Evolutionary conservation across 108 stramenopile genomes (phyloP), one percentile per base, ranked within the genome.

Genomic region (Pseudonitzschia pungens): DNA sequence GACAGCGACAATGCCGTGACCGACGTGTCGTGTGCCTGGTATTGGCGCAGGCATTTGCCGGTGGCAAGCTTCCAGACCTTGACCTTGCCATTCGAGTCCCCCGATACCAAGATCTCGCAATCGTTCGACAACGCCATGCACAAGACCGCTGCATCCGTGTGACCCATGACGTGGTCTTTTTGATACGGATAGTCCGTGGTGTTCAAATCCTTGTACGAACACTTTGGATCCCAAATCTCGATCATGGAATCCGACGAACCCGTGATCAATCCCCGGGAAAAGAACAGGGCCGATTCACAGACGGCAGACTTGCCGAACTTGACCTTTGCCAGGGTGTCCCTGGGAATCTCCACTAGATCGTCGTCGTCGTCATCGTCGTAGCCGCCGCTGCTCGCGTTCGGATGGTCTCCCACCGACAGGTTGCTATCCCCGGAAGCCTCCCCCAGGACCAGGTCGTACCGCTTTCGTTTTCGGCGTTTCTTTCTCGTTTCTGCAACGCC

Each of bases 221-320:
- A 62, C 16, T 77, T 51, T 27, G 87, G 68, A 76, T 97, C 94
- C 95, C 95, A 98, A 33, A 97, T 73, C 79, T 99, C 99, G 40
- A 99, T 84, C 66, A 98, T 89, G 24, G 98, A 98, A 78, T 98
- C 98, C 18, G 87, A 83, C 16, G 88, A 87, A 3, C 96, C 98
- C 9, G 96, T 97, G 0, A 96, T 83, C 18, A 98, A 72, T 27
- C 83, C 81, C 40, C 65, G 57, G 45, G 74, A 43, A 60, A 89
- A 70, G 76, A 99, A 98, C 12, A 80, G 44, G 24, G 92, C 86
- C 18, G 82, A 77, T 75, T 92, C 87, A 12, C 91, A 88, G 33
- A 76, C 82, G 15, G 86, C 94, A 52, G 85, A 80, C 58, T 92
- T 90, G 11, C 96, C 96, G 68, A 98, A 89, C 62, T 89, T 88